A percentile compares a stretch with the other conserved stretches of the same genome.
phyloP scores from a whole-genome alignment of 169 alveolate species.

The Babesia bovis region DNA sequence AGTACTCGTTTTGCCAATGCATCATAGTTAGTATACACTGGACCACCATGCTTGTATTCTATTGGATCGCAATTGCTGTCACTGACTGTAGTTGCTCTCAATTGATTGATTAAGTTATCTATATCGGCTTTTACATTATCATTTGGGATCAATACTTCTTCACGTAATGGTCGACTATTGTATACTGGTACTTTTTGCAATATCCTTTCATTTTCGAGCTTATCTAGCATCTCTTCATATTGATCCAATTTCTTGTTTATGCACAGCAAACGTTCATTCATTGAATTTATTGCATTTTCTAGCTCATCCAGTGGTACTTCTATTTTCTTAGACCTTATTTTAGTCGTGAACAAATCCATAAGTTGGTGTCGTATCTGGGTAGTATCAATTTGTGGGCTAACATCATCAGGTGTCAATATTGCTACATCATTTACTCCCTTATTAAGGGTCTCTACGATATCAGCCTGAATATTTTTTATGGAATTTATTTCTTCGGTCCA shows the following conservation, averaged over 20 bases:
- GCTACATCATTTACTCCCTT: background rate
- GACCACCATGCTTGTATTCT: slow-evolving; percentile 6
- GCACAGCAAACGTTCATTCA: background rate
- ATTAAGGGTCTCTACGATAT: background rate
- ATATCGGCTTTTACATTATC: background rate
- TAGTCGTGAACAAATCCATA: background rate
- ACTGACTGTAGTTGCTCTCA: background rate
- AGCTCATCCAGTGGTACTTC: slow-evolving; percentile 12
- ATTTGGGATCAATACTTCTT: too few relatives aligned
- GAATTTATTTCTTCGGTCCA: background rate
- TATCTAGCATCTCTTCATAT: background rate
- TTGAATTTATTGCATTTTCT: slow-evolving; percentile 13
- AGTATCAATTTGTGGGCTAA: background rate
- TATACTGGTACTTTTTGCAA: too few relatives aligned
- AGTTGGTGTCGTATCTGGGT: background rate
- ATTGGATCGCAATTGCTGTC: background rate
- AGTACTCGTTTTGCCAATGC: background rate
- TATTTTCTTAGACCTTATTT: background rate
- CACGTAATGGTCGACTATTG: too few relatives aligned
- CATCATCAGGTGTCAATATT: background rate
- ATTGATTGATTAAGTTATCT: background rate
- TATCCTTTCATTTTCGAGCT: background rate
- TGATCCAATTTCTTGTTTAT: slow-evolving; percentile 12
- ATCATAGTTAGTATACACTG: background rate
- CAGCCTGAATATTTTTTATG: slow-evolving; percentile 1